phyloP scores from a whole-genome alignment of 1,139 yeast genomes.

The Barnettozyma hawaiiensis region DNA sequence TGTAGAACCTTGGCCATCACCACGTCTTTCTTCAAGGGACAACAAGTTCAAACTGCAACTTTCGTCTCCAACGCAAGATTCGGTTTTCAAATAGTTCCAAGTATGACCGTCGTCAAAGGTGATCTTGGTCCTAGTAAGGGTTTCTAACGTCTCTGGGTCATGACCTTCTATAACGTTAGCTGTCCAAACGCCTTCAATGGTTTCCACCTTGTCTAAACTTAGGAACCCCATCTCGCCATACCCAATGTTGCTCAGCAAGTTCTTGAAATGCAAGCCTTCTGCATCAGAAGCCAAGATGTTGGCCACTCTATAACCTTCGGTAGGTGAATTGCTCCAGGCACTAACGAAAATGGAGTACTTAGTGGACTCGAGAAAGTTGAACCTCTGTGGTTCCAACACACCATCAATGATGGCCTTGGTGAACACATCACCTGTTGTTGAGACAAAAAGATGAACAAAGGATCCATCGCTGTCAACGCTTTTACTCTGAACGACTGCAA shows the following conservation, averaged over 20 bases:
- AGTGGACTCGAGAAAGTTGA: constrained; percentile 51
- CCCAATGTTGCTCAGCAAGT: constrained; percentile 40
- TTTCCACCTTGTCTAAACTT: constrained; percentile 46
- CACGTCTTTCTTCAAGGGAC: constrained; percentile 44
- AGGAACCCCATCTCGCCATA: constrained; percentile 36
- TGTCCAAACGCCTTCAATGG: constrained; percentile 69
- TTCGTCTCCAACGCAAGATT: constrained; percentile 38
- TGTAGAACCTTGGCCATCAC: constrained; percentile 51
- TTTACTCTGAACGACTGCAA: constrained; percentile 47
- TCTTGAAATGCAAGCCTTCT: constrained; percentile 51
- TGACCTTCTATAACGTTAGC: constrained; percentile 39
- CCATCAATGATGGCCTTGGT: constrained; percentile 46
- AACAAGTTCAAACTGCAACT: constrained; percentile 55
- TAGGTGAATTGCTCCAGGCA: constrained; percentile 32
- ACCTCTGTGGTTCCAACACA: constrained; percentile 38
- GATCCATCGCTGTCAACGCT: constrained; percentile 36
- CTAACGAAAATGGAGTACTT: constrained; percentile 51
- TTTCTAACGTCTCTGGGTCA: constrained; percentile 15
- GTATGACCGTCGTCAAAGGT: constrained; percentile 61
- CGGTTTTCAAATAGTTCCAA: constrained; percentile 52
- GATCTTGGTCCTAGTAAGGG: constrained; percentile 36
- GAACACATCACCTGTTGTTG: constrained; percentile 54
- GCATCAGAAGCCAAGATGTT: constrained; percentile 57
- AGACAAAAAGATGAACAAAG: constrained; percentile 44
- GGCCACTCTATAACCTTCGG: constrained; percentile 26